These are phyloP conservation scores for Inga leiocalycina DNA, from an alignment of 306 rosid genomes.

Conservation along the genomic window DNA sequence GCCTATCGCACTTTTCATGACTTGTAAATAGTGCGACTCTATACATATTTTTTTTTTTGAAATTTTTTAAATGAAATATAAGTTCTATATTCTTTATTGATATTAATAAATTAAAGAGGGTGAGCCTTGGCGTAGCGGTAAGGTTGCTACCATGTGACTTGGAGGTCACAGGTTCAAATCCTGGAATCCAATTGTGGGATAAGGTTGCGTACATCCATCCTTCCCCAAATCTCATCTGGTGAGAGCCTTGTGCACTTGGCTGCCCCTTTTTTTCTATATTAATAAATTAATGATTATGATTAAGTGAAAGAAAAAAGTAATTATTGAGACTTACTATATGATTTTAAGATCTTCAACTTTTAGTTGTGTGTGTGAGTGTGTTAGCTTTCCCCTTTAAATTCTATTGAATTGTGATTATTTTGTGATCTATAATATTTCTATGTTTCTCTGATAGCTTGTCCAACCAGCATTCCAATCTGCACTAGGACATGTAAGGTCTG, in stretches of 20 bases:
- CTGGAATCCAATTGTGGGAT: too few species aligned
- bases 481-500: slow-evolving; percentile 75
- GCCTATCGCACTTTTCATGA: neutral
- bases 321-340: neutral
- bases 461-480: slow-evolving; percentile 76
- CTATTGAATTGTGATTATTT: slow-evolving; percentile 4
- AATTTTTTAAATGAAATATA: neutral
- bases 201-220: too few species aligned
- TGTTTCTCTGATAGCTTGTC: slow-evolving; percentile 57
- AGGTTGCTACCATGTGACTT: too few species aligned
- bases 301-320: slow-evolving; percentile 13
- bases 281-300: slow-evolving; percentile 6
- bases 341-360: slow-evolving; percentile 14
- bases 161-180: too few species aligned
- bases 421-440: slow-evolving; percentile 3
- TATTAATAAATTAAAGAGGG: neutral
- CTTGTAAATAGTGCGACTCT: neutral
- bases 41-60: neutral
- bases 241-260: too few species aligned
- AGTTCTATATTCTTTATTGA: neutral
- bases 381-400: neutral
- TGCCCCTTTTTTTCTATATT: neutral
- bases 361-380: neutral
- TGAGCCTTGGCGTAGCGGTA: too few species aligned
- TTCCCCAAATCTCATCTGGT: too few species aligned